Percentiles rank a stretch among this genome's conserved stretches.
Conservation (phyloP, 208 protist genomes). For the Leishmania turanica region DNA sequence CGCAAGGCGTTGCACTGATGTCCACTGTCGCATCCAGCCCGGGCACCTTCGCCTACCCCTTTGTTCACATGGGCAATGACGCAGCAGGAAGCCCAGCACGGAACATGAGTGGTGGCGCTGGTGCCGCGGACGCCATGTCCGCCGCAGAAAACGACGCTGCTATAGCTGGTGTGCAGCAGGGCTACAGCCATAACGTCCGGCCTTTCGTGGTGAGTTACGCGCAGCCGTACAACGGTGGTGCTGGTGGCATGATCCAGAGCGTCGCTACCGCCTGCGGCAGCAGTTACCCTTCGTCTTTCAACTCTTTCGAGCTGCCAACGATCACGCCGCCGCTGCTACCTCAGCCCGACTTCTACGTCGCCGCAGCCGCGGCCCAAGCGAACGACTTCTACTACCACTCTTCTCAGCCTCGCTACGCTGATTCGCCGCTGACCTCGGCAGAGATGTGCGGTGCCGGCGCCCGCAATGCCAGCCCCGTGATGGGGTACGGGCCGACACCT, state of each 20-base stretch:
- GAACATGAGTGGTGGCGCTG: background rate
- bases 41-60: slow-evolving; percentile 7
- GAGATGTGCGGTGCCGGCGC: slow-evolving; percentile 20
- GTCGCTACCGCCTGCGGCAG: background rate
- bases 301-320: slow-evolving; percentile 7
- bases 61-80: background rate
- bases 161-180: background rate
- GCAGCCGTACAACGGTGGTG: background rate
- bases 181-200: background rate
- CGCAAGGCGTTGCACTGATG: background rate
- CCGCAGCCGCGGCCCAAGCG: slow-evolving; percentile 9
- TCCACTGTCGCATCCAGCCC: background rate
- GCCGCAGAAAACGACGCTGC: background rate
- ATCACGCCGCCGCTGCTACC: background rate
- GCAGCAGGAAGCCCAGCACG: background rate
- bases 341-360: slow-evolving; percentile 15
- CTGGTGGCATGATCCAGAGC: background rate
- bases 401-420: slow-evolving; percentile 17
- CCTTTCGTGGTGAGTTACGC: background rate
- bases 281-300: background rate
- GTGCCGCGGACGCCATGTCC: background rate
- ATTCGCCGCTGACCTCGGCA: slow-evolving; percentile 21
- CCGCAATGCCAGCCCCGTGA: background rate
- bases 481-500: background rate
- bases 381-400: slow-evolving; percentile 25